These are phyloP conservation scores for Madurella fahalii DNA, from an alignment of 2,329 filamentous ascomycete species.

Conservation along the genomic window DNA sequence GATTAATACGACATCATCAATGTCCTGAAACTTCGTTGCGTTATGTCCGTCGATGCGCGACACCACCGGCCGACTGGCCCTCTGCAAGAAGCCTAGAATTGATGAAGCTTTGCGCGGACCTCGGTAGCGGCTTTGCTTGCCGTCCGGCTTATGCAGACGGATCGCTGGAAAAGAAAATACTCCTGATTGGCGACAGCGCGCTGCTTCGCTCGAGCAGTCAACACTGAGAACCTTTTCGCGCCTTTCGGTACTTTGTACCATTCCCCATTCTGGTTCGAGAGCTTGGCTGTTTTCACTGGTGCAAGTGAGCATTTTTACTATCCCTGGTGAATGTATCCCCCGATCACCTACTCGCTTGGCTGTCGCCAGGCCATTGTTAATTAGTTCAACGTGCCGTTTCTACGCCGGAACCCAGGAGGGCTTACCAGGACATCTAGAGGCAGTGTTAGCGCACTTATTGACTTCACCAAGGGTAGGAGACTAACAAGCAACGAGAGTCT, in stretches of 20 bases:
- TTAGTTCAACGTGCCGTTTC: no score
- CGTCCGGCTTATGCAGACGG: conserved; percentile 37
- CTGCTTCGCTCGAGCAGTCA: conserved; percentile 36
- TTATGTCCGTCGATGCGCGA: conserved; percentile 29
- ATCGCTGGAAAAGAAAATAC: conserved; percentile 46
- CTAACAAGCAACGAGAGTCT: conserved; percentile 34
- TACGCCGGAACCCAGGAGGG: neutral
- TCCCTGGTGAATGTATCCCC: neutral
- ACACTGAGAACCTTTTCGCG: conserved; percentile 32
- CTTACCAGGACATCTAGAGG: conserved; percentile 3
- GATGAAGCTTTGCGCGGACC: conserved; percentile 38
- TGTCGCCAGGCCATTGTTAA: no score
- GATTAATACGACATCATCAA: conserved; percentile 42
- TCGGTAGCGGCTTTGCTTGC: conserved; percentile 37
- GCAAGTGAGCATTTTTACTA: conserved; percentile 5
- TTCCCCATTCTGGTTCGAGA: conserved; percentile 36
- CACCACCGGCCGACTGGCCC: conserved; percentile 29
- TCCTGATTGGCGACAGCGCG: conserved; percentile 39
- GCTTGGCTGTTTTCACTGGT: conserved; percentile 30
- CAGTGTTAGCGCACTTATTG: no score
- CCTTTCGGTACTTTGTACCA: conserved; percentile 24
- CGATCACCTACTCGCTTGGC: neutral
- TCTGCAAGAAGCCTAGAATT: conserved; percentile 30
- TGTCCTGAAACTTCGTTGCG: conserved; percentile 31
- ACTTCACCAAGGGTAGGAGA: neutral